Evolutionary conservation across 2,329 filamentous ascomycete species (phyloP).

Genomic region (Lachnellula subtilissima): DNA sequence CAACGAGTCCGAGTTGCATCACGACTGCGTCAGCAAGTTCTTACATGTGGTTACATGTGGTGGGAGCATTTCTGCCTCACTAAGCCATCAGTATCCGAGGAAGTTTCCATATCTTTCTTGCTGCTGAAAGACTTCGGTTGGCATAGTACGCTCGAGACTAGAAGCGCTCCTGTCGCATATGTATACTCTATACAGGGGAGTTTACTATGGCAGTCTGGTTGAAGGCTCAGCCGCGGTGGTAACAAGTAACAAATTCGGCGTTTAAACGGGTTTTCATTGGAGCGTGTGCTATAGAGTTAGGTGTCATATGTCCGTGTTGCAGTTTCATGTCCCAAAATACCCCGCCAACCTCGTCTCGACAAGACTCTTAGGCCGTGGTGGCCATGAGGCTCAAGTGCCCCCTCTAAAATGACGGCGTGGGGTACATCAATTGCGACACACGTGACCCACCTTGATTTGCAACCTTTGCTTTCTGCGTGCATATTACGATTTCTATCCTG

Average conservation of each 20-base stretch:
- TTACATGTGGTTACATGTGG: background rate
- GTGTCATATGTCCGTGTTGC: slow-evolving; percentile 3
- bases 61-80: background rate
- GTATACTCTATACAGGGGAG: background rate
- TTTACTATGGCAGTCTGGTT: slow-evolving; percentile 1
- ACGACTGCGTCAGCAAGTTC: background rate
- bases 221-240: slow-evolving; percentile 1
- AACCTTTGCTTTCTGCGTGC: background rate
- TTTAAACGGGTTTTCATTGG: background rate
- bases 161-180: background rate
- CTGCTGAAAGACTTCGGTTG: slow-evolving; percentile 1
- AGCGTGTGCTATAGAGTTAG: background rate
- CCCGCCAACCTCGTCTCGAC: background rate
- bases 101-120: slow-evolving; percentile 2
- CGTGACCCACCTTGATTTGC: background rate
- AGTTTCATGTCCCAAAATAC: background rate
- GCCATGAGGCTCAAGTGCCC: slow-evolving; percentile 1
- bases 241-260: slow-evolving; percentile 2
- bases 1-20: background rate
- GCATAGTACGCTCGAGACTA: background rate
- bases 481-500: background rate
- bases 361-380: background rate
- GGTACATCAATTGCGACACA: slow-evolving; percentile 3
- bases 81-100: background rate
- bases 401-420: background rate